These are phyloP conservation scores for Coelastrella sp. DNA, from an alignment of 139 green algal species.

Conservation along the genomic window DNA sequence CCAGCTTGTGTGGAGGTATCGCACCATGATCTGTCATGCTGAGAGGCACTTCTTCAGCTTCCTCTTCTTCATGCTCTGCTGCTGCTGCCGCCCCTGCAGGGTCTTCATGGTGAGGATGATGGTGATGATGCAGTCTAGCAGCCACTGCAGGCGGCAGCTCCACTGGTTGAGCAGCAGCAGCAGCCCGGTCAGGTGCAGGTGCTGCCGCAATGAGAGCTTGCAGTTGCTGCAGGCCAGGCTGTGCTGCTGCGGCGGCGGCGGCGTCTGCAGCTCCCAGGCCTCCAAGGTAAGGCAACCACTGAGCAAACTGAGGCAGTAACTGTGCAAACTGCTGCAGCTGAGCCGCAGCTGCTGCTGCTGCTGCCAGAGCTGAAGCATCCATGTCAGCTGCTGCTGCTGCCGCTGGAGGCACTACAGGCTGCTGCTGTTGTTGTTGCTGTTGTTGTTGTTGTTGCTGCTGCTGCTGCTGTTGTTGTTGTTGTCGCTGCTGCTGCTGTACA, in stretches of 20 bases:
- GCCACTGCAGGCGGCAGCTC: background rate
- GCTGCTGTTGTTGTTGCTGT: background rate
- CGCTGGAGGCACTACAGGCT: background rate
- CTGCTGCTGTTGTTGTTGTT: background rate
- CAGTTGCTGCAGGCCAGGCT: background rate
- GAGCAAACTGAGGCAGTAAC: too few relatives aligned
- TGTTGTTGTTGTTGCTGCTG: background rate
- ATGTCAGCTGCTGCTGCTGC: background rate
- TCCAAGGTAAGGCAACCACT: too few relatives aligned
- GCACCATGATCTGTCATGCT: background rate
- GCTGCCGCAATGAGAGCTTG: background rate
- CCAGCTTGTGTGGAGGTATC: background rate
- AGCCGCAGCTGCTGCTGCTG: background rate
- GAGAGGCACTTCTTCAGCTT: background rate
- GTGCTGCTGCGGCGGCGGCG: background rate
- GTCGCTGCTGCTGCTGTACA: background rate
- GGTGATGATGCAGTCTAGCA: background rate
- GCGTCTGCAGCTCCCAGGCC: background rate
- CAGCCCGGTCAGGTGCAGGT: background rate
- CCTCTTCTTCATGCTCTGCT: background rate
- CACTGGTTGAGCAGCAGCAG: background rate
- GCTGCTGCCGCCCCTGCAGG: background rate
- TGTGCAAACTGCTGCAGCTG: background rate
- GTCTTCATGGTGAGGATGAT: background rate
- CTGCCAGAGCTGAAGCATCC: background rate